Evolutionary conservation across 306 rosid species (phyloP).

Genomic region (Purshia tridentata): DNA sequence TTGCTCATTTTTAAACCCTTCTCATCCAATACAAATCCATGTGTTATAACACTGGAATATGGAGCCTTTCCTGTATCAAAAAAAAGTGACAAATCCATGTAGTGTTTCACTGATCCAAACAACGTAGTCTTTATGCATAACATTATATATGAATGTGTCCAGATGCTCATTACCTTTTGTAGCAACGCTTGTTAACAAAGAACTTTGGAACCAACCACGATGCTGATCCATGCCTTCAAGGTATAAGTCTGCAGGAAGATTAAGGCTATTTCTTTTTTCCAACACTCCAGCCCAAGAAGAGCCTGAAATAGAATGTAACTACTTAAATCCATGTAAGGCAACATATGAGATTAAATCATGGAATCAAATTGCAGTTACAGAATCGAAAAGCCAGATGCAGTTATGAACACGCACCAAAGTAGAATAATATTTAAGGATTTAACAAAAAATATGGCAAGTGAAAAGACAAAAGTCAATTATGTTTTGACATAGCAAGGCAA

Average conservation of each 20-base stretch:
- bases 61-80: constrained; percentile 87
- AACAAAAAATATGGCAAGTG: background rate
- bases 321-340: constrained; percentile 20
- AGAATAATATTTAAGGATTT: background rate
- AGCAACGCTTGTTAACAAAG: constrained; percentile 86
- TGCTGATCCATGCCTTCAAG: constrained; percentile 99
- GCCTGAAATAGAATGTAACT: constrained; percentile 59
- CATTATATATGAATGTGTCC: constrained; percentile 8
- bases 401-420: constrained; percentile 13
- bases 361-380: background rate
- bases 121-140: background rate
- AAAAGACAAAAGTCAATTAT: background rate
- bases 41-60: constrained; percentile 82
- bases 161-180: constrained; percentile 65
- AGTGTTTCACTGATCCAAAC: constrained; percentile 16
- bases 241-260: constrained; percentile 88
- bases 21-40: constrained; percentile 97
- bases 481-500: background rate
- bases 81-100: constrained; percentile 28
- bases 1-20: constrained; percentile 99
- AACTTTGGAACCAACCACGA: constrained; percentile 99
- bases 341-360: constrained; percentile 12
- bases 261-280: constrained; percentile 61
- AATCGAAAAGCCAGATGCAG: constrained; percentile 2
- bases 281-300: constrained; percentile 99